Percentiles rank a stretch among this genome's conserved stretches.
Evolutionary conservation across 2,329 filamentous ascomycete genomes (phyloP).

Genomic region (Trichoderma atrobrunneum): DNA sequence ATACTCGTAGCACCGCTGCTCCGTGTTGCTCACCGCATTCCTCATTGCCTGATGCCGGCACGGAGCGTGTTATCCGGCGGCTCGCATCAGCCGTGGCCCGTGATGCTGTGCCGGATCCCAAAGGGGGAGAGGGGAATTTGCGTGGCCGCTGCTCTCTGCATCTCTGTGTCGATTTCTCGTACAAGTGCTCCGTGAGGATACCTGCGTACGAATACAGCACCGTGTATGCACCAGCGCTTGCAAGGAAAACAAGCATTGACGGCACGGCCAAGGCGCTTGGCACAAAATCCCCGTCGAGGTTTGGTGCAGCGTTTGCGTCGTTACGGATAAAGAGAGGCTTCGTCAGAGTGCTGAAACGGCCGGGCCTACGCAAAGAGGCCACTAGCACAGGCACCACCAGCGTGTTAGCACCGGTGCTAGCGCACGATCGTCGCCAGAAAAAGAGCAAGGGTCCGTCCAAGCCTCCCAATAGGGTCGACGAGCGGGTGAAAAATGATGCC

Average conservation of each 20-base stretch:
- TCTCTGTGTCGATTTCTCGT: not conserved
- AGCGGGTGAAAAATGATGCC: not conserved
- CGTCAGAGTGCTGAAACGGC: constrained; percentile 7
- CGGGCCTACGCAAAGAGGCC: not conserved
- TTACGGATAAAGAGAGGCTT: constrained; percentile 3
- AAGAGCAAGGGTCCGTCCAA: not conserved
- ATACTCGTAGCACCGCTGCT: not conserved
- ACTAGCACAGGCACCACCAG: not conserved
- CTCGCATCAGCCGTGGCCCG: constrained; percentile 6
- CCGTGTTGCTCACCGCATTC: constrained; percentile 11
- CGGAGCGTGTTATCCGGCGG: not conserved
- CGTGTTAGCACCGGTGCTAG: not conserved
- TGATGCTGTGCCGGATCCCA: not conserved
- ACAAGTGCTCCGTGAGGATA: not conserved
- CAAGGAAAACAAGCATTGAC: not conserved
- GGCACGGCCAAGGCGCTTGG: not conserved
- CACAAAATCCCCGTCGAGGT: not conserved
- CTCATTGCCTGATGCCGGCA: constrained; percentile 1
- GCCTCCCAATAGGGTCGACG: not conserved
- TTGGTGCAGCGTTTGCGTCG: not conserved
- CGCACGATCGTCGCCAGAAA: constrained; percentile 2
- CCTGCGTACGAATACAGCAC: not conserved
- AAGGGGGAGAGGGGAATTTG: not conserved
- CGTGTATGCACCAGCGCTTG: not conserved
- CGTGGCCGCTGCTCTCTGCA: not conserved